These are phyloP conservation scores for Trametes sanguinea DNA, from an alignment of 768 basidiomycete genomes.

Conservation along the genomic window DNA sequence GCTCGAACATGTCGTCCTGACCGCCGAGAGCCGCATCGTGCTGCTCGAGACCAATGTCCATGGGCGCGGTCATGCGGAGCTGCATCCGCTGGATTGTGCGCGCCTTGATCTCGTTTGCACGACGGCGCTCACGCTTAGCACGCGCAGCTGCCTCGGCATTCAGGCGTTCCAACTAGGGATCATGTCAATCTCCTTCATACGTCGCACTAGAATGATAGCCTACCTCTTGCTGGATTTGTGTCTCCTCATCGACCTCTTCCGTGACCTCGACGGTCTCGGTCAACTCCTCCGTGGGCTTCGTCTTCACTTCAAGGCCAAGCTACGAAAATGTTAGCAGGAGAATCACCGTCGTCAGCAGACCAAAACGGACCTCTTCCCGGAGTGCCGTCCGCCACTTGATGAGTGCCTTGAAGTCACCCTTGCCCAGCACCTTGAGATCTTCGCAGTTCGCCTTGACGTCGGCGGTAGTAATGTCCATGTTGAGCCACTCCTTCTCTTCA, in stretches of 20 bases:
- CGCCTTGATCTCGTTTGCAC: slow-evolving; percentile 84
- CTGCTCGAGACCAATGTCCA: slow-evolving; percentile 91
- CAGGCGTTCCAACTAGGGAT: slow-evolving; percentile 73
- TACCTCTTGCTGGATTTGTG: slow-evolving; percentile 88
- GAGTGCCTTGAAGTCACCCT: slow-evolving; percentile 93
- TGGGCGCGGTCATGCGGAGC: slow-evolving; percentile 95
- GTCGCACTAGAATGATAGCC: slow-evolving; percentile 8
- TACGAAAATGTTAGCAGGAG: slow-evolving; percentile 31
- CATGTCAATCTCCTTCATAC: neutral
- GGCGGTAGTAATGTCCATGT: slow-evolving; percentile 65
- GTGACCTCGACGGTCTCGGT: slow-evolving; percentile 70
- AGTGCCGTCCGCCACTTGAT: slow-evolving; percentile 89
- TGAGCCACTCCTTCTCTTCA: slow-evolving; percentile 89
- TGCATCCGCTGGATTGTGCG: slow-evolving; percentile 94
- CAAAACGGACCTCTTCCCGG: slow-evolving; percentile 76
- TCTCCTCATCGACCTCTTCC: slow-evolving; percentile 82
- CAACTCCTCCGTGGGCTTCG: slow-evolving; percentile 68
- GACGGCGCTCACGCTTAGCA: slow-evolving; percentile 77
- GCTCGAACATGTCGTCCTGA: slow-evolving; percentile 87
- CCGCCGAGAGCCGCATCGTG: slow-evolving; percentile 73
- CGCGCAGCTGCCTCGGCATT: slow-evolving; percentile 75
- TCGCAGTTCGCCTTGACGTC: slow-evolving; percentile 84
- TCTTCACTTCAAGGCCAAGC: slow-evolving; percentile 85
- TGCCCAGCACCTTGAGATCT: slow-evolving; percentile 96
- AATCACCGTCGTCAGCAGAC: neutral